Percentiles rank a stretch among this genome's conserved stretches.
Conservation (phyloP, 768 basidiomycete genomes). For the Auriscalpium microsporum region DNA sequence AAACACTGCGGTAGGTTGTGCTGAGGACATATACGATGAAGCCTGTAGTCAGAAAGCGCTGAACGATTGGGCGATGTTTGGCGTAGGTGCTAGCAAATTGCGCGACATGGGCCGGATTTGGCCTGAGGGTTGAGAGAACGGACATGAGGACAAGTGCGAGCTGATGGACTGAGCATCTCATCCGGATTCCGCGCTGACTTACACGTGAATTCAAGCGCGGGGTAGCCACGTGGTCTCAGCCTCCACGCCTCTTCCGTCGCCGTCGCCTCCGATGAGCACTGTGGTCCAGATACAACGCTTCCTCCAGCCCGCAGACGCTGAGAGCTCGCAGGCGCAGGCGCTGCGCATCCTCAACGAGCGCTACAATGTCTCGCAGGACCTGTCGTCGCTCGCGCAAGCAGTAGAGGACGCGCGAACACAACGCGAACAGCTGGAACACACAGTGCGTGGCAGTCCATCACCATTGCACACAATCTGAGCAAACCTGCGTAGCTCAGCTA, state of each 20-base stretch:
- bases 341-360: conserved; percentile 35
- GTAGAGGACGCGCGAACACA: conserved; percentile 34
- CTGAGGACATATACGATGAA: conserved; percentile 68
- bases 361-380: conserved; percentile 34
- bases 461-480: conserved; percentile 22
- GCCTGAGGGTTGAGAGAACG: conserved; percentile 21
- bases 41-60: conserved; percentile 56
- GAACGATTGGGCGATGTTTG: conserved; percentile 59
- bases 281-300: conserved; percentile 37
- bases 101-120: conserved; percentile 31
- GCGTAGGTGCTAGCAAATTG: conserved; percentile 46
- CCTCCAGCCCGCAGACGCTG: conserved; percentile 38
- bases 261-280: neutral
- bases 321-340: conserved; percentile 26
- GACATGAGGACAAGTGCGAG: conserved; percentile 17
- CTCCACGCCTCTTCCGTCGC: neutral
- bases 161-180: too few species aligned
- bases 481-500: conserved; percentile 47
- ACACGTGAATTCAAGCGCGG: neutral
- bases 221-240: neutral
- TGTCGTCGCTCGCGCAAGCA: conserved; percentile 33
- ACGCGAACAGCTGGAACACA: conserved; percentile 17
- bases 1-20: conserved; percentile 51
- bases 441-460: conserved; percentile 21
- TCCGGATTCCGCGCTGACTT: too few species aligned